A percentile compares a stretch with the other conserved stretches of the same genome.
Evolutionary conservation across 129 eudicot genomes (phyloP).

Genomic region (Apium graveolens): DNA sequence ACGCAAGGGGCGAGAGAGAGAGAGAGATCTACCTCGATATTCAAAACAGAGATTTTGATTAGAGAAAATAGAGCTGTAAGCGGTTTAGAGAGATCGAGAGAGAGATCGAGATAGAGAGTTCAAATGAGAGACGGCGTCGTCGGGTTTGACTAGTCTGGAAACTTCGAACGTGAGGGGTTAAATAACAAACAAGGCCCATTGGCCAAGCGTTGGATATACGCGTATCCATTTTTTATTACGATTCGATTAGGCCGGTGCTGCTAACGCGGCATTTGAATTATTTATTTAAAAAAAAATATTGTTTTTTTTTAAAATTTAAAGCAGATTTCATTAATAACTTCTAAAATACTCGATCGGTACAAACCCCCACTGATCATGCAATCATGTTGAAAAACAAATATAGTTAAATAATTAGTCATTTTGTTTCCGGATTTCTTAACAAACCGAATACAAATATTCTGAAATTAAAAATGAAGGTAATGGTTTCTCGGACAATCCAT

Average conservation of each 20-base stretch:
- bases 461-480: no score
- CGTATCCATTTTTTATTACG: no score
- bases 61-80: neutral
- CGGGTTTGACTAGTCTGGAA: neutral
- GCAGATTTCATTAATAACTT: no score
- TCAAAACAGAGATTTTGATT: neutral
- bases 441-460: no score
- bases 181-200: neutral
- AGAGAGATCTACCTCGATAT: neutral
- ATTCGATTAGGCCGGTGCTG: neutral
- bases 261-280: neutral
- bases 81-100: neutral
- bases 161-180: neutral
- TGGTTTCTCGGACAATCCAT: no score
- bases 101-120: neutral
- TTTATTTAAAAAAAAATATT: no score
- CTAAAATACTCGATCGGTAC: no score
- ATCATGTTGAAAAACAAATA: no score
- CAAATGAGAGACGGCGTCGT: neutral
- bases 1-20: neutral
- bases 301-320: no score
- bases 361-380: no score
- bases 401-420: no score
- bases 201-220: neutral
- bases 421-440: no score